phyloP scores from a whole-genome alignment of 1,284 basidiomycete genomes.

The Melanopsichium pennsylvanicum region DNA sequence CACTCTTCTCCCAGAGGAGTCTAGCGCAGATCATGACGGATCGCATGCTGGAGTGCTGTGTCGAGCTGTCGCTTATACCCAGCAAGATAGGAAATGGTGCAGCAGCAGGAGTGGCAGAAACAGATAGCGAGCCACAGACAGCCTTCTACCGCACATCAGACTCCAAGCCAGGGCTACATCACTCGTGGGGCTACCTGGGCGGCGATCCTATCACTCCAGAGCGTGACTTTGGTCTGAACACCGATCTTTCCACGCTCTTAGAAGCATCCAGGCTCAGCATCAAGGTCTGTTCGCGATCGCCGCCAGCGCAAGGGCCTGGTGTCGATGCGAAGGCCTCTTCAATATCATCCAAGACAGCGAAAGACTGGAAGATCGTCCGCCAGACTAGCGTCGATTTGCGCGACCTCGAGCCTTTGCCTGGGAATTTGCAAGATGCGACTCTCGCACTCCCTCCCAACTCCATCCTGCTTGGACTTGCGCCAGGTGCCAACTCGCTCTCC shows the following conservation, averaged over 20 bases:
- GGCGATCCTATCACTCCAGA: constrained; percentile 30
- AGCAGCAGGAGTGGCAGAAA: no score
- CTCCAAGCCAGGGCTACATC: constrained; percentile 37
- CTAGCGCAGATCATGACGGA: constrained; percentile 40
- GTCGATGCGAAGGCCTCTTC: not conserved
- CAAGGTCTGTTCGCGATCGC: constrained; percentile 19
- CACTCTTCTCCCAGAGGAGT: constrained; percentile 30
- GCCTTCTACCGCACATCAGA: constrained; percentile 23
- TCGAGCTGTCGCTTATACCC: constrained; percentile 35
- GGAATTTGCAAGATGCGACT: constrained; percentile 16
- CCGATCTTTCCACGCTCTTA: not conserved
- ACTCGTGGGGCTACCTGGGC: constrained; percentile 37
- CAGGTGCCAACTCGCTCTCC: constrained; percentile 35
- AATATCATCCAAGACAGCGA: not conserved
- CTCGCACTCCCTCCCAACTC: constrained; percentile 26
- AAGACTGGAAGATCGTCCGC: constrained; percentile 30
- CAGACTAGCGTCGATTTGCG: constrained; percentile 23
- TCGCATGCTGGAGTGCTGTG: constrained; percentile 41
- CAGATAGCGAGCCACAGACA: not conserved
- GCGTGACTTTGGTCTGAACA: constrained; percentile 19
- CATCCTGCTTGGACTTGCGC: constrained; percentile 31
- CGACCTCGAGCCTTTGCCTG: constrained; percentile 26
- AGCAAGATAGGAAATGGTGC: no score
- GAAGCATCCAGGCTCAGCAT: constrained; percentile 12
- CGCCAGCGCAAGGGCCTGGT: not conserved